A percentile compares a stretch with the other conserved stretches of the same genome.
These are phyloP conservation scores for Gynostemma pentaphyllum DNA, from an alignment of 306 rosid genomes.

Conservation along the genomic window DNA sequence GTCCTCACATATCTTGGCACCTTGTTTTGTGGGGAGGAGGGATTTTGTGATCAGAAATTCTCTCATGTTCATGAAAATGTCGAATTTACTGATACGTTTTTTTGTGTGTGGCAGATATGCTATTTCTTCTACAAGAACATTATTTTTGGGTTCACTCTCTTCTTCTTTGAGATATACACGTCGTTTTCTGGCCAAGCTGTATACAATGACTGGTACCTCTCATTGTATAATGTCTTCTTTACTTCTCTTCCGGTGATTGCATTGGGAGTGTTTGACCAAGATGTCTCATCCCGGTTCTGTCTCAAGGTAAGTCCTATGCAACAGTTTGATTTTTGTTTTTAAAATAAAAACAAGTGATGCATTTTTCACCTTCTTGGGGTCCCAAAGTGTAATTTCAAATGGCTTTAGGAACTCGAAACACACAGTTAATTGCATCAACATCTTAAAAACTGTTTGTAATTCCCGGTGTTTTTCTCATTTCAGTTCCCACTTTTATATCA, in stretches of 20 bases:
- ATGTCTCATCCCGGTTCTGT: slow-evolving; percentile 65
- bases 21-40: no score
- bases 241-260: slow-evolving; percentile 98
- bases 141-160: slow-evolving; percentile 72
- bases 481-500: slow-evolving; percentile 91
- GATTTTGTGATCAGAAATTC: no score
- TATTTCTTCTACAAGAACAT: slow-evolving; percentile 98
- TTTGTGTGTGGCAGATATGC: slow-evolving; percentile 61
- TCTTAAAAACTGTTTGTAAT: not conserved
- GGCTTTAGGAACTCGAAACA: not conserved
- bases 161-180: slow-evolving; percentile 67
- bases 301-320: slow-evolving; percentile 47
- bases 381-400: not conserved
- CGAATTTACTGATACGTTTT: slow-evolving; percentile 14
- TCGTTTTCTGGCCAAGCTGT: slow-evolving; percentile 87
- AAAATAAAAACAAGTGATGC: no score
- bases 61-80: no score
- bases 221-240: slow-evolving; percentile 83
- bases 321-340: not conserved
- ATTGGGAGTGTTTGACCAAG: slow-evolving; percentile 90
- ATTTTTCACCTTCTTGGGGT: not conserved
- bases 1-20: no score
- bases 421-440: no score
- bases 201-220: slow-evolving; percentile 85
- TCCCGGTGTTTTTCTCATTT: slow-evolving; percentile 6